Evolutionary conservation across 176 grass and related monocot species (phyloP).

Genomic region (Alopecurus myosuroides): DNA sequence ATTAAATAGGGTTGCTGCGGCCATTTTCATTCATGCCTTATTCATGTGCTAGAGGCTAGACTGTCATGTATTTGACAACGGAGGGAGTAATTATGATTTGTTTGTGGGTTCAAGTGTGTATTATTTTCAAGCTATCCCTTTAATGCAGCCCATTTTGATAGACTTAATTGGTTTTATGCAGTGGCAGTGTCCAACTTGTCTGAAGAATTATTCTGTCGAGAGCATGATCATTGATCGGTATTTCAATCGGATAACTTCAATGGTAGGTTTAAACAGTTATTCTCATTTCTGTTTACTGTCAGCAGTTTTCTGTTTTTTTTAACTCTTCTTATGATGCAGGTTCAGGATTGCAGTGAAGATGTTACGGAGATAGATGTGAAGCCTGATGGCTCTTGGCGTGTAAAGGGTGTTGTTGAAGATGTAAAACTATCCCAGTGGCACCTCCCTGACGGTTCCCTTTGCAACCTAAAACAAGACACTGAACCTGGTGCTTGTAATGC

Average conservation of each 20-base stretch:
- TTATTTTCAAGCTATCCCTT: neutral
- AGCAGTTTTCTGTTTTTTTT: slow-evolving; percentile 13
- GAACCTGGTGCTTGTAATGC: slow-evolving; percentile 27
- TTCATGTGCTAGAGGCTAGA: neutral
- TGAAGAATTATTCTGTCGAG: slow-evolving; percentile 89
- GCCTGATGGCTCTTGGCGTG: slow-evolving; percentile 90
- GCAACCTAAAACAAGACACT: slow-evolving; percentile 24
- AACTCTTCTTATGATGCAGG: slow-evolving; percentile 29
- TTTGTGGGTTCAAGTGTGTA: neutral
- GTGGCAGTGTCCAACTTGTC: slow-evolving; percentile 93
- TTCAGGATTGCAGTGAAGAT: slow-evolving; percentile 74
- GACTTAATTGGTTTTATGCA: slow-evolving; percentile 38
- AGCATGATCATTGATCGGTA: slow-evolving; percentile 82
- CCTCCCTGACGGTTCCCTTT: slow-evolving; percentile 64
- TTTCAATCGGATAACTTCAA: slow-evolving; percentile 82
- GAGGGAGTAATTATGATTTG: neutral
- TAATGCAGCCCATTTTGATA: neutral
- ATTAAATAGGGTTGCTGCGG: neutral
- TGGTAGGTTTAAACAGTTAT: slow-evolving; percentile 47
- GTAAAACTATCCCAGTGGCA: slow-evolving; percentile 75
- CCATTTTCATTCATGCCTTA: neutral
- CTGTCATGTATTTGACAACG: neutral
- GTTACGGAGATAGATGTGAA: slow-evolving; percentile 90
- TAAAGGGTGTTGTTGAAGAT: slow-evolving; percentile 61
- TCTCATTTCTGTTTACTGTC: neutral